These are phyloP conservation scores for Cutaneotrichosporon dermatis DNA, from an alignment of 1,284 basidiomycete genomes.

Conservation along the genomic window DNA sequence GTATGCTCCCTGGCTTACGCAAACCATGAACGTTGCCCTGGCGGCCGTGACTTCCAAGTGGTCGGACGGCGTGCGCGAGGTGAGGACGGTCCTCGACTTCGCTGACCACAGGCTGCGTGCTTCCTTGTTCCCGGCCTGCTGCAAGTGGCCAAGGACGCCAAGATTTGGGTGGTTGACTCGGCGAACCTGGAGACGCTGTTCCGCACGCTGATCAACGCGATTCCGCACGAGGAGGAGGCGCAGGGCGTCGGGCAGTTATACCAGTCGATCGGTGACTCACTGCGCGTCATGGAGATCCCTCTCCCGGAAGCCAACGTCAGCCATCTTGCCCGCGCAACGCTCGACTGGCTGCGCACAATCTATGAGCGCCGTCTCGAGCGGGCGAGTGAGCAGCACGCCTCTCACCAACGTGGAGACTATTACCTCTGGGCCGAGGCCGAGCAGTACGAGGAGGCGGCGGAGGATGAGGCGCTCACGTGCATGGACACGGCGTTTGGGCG, in stretches of 20 bases:
- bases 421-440: slow-evolving; percentile 17
- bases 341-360: slow-evolving; percentile 14
- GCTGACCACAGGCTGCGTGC: slow-evolving; percentile 14
- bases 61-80: slow-evolving; percentile 77
- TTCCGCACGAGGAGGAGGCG: slow-evolving; percentile 63
- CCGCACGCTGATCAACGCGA: slow-evolving; percentile 62
- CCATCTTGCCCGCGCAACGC: slow-evolving; percentile 16
- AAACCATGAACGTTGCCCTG: slow-evolving; percentile 65
- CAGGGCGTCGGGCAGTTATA: slow-evolving; percentile 58
- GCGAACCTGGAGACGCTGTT: slow-evolving; percentile 67
- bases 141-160: slow-evolving; percentile 58
- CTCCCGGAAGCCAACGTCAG: slow-evolving; percentile 23
- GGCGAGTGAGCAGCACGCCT: slow-evolving; percentile 1
- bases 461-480: slow-evolving; percentile 17
- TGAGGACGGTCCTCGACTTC: slow-evolving; percentile 9
- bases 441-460: slow-evolving; percentile 17
- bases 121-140: slow-evolving; percentile 66
- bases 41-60: slow-evolving; percentile 68
- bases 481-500: slow-evolving; percentile 20
- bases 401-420: slow-evolving; percentile 11
- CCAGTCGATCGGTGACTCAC: slow-evolving; percentile 65
- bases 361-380: slow-evolving; percentile 15
- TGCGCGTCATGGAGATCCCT: slow-evolving; percentile 56
- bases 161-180: slow-evolving; percentile 62
- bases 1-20: slow-evolving; percentile 68